Evolutionary conservation across 1,284 basidiomycete genomes (phyloP).

Genomic region (Trametes pubescens): DNA sequence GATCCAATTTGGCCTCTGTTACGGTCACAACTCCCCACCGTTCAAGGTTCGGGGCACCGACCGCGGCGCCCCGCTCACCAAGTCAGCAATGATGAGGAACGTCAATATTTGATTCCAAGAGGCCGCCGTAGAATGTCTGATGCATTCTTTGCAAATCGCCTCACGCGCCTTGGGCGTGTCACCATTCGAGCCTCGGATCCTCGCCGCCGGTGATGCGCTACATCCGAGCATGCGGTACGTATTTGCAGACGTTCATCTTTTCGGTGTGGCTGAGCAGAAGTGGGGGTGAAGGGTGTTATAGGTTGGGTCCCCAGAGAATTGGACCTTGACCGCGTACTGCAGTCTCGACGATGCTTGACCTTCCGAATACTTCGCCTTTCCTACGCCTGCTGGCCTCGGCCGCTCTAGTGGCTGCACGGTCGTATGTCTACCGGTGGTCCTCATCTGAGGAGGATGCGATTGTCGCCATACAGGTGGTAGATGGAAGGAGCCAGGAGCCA

Average conservation of each 20-base stretch:
- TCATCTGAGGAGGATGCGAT: too few species aligned
- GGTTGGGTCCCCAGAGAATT: not conserved
- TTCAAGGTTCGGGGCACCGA: too few species aligned
- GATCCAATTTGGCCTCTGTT: too few species aligned
- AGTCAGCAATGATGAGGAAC: not conserved
- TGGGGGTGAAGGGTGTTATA: not conserved
- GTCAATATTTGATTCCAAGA: not conserved
- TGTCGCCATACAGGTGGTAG: too few species aligned
- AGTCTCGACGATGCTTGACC: too few species aligned
- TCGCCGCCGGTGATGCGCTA: not conserved
- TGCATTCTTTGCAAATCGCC: not conserved
- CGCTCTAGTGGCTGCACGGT: too few species aligned
- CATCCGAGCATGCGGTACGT: slow-evolving; percentile 1
- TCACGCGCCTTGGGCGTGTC: not conserved
- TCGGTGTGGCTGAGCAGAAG: not conserved
- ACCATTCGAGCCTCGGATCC: not conserved
- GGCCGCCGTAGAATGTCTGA: not conserved
- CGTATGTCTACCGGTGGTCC: too few species aligned
- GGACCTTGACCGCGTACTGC: not conserved
- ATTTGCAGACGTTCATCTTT: not conserved
- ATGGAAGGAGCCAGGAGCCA: too few species aligned
- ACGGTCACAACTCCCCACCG: too few species aligned
- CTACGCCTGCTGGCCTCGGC: too few species aligned
- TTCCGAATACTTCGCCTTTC: too few species aligned
- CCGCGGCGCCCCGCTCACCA: too few species aligned